Base-by-base conservation (phyloP, 2,329 filamentous ascomycete genomes). In the Paecilomyces dactylethromorphus region DNA sequence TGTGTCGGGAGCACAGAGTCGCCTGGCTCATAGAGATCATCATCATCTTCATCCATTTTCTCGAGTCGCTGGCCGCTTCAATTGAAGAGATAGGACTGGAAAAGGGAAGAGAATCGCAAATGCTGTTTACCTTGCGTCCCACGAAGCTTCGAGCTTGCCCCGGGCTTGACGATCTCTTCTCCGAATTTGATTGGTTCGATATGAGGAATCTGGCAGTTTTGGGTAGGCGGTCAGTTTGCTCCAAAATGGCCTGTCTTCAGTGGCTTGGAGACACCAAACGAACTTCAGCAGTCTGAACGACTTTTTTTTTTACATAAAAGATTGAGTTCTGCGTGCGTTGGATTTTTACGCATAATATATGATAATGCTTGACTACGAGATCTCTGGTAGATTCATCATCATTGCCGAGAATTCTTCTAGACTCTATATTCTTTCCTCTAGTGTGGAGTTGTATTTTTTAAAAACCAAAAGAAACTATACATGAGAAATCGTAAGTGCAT, bases 11-110 rank as follows among this genome's bases (percentile, higher is more conserved):
- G 69, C n/a, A 74, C 67, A 18, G 67, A 62, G 57, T 78, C 75
- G 15, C 70, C 68, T 18, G 76, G 75, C 58, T 76, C 75, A 60
- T 79, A 79, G 22, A 79, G 74, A 66, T 79, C 76, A 61, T 79
- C 77, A 18, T 79, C 77, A 58, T 78, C 76, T 61, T 78, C 76
- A n/a, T 78, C 76, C 73, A 78, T 78, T 54, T 56, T 71, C 60
- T 32, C 45, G 39, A 57, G 55, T 18, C 53, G n/a, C 32, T n/a
- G 15, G 21, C 15, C 26, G 15, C 29, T 32, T 56, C 33, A 52
- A 55, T 58, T 32, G 55, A 52, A 33, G 54, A 32, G 53, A 52
- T 32, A 51, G 24, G 55, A 55, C 32, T 59, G 56, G 53, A 51
- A 33, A 29, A 60, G 56, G 54, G 22, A 59, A 58, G 53, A 50